Evolutionary conservation across 1,139 yeast genomes (phyloP), one percentile per base, ranked within the genome.

Genomic region (Groenewaldozyma auringiensis): DNA sequence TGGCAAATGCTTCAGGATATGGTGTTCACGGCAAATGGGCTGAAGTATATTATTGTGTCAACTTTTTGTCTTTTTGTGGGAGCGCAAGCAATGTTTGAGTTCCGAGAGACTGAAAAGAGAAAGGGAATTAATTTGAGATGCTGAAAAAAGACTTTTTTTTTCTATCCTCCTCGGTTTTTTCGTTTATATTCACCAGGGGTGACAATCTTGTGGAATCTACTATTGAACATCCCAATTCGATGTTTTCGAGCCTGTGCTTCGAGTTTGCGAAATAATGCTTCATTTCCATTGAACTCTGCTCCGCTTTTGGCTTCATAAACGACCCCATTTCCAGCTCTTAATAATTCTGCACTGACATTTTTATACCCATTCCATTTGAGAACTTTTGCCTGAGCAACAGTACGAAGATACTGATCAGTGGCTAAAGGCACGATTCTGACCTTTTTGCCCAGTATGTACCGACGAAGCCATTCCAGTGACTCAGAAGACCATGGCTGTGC

Each of bases 11-110:
- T 92, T 21, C 60, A 65, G 27, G 88, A 83, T 48, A 81, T 92
- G 76, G 78, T 88, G 58, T 71, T 76, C 31, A 86, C 96, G 1
- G 56, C 62, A 17, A 70, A 74, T 27, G 97, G 97, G 0, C 60
- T 85, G 37, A 66, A 84, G 59, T 81, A 86, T 52, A 61, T 83
- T 2, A 61, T 78, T 16, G 75, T 60, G n/a, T 61, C 95, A 1
- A 80, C 85, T 50, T 63, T 65, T 3, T 78, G 85, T 47, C 69
- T 94, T 40, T 92, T 84, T 64, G 81, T 87, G 20, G 97, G 83
- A 2, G 81, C 79, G 1, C 98, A 92, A 63, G 83, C 88, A 22
- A 94, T 94, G 98, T 89, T 88, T 69, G 98, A 94, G 64, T 66
- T 84, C 51, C 75, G 99, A 56, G 94, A 87, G 61, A 69, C 79